Evolutionary conservation across 1,284 basidiomycete genomes (phyloP), one percentile per base, ranked within the genome.

Genomic region (Trametes sp.): DNA sequence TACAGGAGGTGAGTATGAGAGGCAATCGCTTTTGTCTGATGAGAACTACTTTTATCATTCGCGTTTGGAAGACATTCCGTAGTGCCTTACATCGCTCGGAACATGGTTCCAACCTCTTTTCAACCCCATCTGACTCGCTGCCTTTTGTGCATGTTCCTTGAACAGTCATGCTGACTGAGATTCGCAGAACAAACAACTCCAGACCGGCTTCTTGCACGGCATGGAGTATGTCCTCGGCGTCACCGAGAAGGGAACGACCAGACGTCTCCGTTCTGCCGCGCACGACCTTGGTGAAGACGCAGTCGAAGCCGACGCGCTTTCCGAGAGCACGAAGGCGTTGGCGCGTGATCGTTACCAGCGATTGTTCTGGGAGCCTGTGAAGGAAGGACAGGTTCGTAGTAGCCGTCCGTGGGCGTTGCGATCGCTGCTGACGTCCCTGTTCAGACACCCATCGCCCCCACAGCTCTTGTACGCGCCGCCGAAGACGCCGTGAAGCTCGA

Each of bases 341-440:
- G 83, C 83, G 38, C 84, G 88, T 33, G 82, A 86, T 63, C 83
- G 88, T 16, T 92, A 92, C 71, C 85, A 89, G 67, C 82, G 87
- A 38, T 76, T 86, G 55, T 92, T 89, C 74, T 93, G 90, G 89
- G 90, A 93, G 73, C 84, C 87, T 49, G 82, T 87, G 33, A 80
- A 80, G 14, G 90, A 92, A 68, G 84, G 83, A 65, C 75, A 84
- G 73, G 90, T 90, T 70, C 46, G 86, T 78, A 4, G 21, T 28
- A 21, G 13, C 41, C n/a, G 38, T 19, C 31, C 52, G 44, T 29
- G 9, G 54, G 52, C 48, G 19, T 46, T 24, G 19, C 6, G 5
- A n/a, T 8, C 14, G 19, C 19, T 11, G 8, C 23, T 41, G 51
- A 53, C 23, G 6, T 7, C 8, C 35, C 16, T 26, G 2, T 41